Base-by-base conservation (phyloP, 1,139 yeast genomes). In the Taphrina populina region DNA sequence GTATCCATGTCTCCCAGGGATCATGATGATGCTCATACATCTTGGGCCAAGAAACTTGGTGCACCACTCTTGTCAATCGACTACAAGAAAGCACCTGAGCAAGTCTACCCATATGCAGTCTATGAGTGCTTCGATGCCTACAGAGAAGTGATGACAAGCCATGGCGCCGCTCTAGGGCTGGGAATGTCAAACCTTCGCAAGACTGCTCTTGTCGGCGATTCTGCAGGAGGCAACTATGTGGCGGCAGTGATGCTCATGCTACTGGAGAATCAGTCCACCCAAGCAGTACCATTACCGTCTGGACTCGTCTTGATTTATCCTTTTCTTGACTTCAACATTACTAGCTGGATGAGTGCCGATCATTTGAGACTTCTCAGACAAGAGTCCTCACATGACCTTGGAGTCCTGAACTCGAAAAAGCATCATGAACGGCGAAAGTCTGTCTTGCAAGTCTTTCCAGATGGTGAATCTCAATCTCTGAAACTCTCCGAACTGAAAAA, bases 91-190 rank as follows among this genome's bases (percentile, higher is more conserved):
- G 79, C 79, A 0, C 82, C 82, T 1, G 79, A 78, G 62, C 64
- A 69, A 58, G 78, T 79, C 13, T 78, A 70, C 61, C 82, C 82
- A 2, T 76, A 77, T 11, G 72, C 76, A 34, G 71, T 76, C 1
- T 71, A 76, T 21, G 81, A 77, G 62, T 68, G 77, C 30, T 76
- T 67, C 62, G 80, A 74, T 43, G 67, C 73, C 4, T 62, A 66
- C 13, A 19, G 64, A 20, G 67, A 64, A 19, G 63, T 66, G 20
- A 56, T 61, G 29, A 37, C 55, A 23, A 63, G 65, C 4, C 55
- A 55, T 21, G 66, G 66, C 2, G 57, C 47, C 2, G 60, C 60
- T 10, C 49, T 64, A 17, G 66, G 66, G 7, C 54, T 64, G 21
- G 53, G 60, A 2, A 65, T 64, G 29, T 17, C 32, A 13, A 27